Evolutionary conservation across 2,329 filamentous ascomycete genomes (phyloP), one percentile per base, ranked within the genome.

Genomic region (Didymosphaeria variabile): DNA sequence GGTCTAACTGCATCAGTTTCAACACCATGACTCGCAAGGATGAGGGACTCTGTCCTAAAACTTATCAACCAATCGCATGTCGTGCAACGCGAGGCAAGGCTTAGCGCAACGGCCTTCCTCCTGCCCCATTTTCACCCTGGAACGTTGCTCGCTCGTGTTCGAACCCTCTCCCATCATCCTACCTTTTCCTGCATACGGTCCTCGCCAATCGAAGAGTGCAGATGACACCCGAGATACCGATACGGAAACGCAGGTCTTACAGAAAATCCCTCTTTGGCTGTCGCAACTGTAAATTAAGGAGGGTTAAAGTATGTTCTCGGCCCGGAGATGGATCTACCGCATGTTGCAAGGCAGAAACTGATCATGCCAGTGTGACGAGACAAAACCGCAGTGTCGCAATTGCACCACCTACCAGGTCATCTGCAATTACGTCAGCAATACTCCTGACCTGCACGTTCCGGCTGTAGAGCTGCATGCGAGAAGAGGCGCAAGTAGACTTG

Each of bases 251-350:
- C 5, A 57, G 32, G 19, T 15, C 67, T 46, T 84, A 86, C 60
- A 81, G 76, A 34, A 86, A 86, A 65, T 86, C 84, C 4, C 77
- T 82, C 19, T 68, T 74, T 8, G 84, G 84, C 2, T 86, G 84
- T 64, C 79, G 78, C 3, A 86, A 86, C 65, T 87, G 85, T 69
- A 85, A 85, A 64, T 68, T 84, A 26, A 78, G 83, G 17, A 76
- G 80, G 57, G 78, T 85, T 55, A 85, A 85, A 76, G 82, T 81
- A 72, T 64, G 70, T 59, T 49, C 62, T 54, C 19, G 8, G 3
- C 21, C 64, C 53, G 57, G 67, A 44, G 38, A 53, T 36, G 45
- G 10, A 12, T 4, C 12, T 36, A 12, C 10, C 4, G 38, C 38
- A n/a, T n/a, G 13, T 40, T n/a, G 5, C 17, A 40, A 19, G 17